A percentile compares a stretch with the other conserved stretches of the same genome.
phyloP scores from a whole-genome alignment of 192 early-diverging fungal species.

The Haplosporangium gracile region DNA sequence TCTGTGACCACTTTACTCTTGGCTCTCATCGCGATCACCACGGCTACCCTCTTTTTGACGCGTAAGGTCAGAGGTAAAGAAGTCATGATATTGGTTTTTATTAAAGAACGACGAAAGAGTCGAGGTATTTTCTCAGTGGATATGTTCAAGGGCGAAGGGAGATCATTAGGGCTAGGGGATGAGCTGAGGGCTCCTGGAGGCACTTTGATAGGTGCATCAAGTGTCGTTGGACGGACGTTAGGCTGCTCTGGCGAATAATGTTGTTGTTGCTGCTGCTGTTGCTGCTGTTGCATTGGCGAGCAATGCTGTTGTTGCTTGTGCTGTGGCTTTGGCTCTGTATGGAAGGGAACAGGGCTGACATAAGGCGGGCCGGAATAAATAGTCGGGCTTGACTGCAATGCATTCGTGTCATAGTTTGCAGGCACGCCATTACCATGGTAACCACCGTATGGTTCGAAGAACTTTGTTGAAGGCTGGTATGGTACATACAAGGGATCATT shows the following conservation, averaged over 20 bases:
- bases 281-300: neutral
- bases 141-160: no score
- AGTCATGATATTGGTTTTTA: no score
- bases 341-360: neutral
- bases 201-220: neutral
- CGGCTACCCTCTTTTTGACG: no score
- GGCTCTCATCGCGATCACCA: no score
- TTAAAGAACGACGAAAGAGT: no score
- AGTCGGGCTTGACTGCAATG: neutral
- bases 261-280: neutral
- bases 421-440: no score
- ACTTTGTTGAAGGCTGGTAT: neutral
- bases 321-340: neutral
- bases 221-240: neutral
- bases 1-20: neutral
- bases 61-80: no score
- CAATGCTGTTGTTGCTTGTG: constrained; percentile 16
- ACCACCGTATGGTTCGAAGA: neutral
- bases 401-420: no score
- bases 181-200: neutral
- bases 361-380: neutral
- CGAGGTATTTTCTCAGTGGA: no score
- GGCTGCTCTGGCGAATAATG: neutral
- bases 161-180: neutral
- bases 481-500: neutral